A percentile compares a stretch with the other conserved stretches of the same genome.
Conservation (phyloP, 208 protist genomes). For the Acanthamoeba lenticulata region DNA sequence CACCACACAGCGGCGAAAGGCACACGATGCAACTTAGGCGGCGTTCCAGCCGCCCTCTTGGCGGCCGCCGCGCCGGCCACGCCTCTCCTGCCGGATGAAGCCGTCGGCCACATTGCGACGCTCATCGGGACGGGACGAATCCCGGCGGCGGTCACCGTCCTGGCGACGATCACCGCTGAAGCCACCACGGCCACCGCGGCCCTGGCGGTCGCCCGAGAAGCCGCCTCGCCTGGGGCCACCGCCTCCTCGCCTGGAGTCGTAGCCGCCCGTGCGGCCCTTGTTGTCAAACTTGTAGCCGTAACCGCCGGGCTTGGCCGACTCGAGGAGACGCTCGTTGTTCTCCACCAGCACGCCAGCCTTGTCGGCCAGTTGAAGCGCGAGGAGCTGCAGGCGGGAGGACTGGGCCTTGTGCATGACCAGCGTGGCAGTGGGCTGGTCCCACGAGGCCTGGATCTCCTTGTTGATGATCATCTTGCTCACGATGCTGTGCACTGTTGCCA, state of each 20-base stretch:
- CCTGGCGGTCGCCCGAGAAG: neutral
- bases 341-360: slow-evolving; percentile 73
- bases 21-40: too few species aligned
- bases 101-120: slow-evolving; percentile 15
- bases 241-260: neutral
- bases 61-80: neutral
- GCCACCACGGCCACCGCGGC: neutral
- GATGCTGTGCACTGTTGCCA: slow-evolving; percentile 78
- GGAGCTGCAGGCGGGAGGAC: slow-evolving; percentile 84
- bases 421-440: slow-evolving; percentile 85
- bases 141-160: neutral
- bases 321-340: slow-evolving; percentile 65
- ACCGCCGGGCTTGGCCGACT: slow-evolving; percentile 20
- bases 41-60: neutral
- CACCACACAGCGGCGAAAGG: neutral
- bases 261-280: neutral
- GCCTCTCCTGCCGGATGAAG: slow-evolving; percentile 1
- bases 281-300: slow-evolving; percentile 47
- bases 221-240: slow-evolving; percentile 39
- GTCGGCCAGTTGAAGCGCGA: slow-evolving; percentile 87
- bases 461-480: slow-evolving; percentile 87
- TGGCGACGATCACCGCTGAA: neutral
- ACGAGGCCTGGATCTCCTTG: slow-evolving; percentile 83
- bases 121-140: neutral
- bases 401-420: slow-evolving; percentile 86